A percentile compares a stretch with the other conserved stretches of the same genome.
These are phyloP conservation scores for Edhazardia aedis DNA, from an alignment of 371 early-diverging fungal genomes.

Conservation along the genomic window DNA sequence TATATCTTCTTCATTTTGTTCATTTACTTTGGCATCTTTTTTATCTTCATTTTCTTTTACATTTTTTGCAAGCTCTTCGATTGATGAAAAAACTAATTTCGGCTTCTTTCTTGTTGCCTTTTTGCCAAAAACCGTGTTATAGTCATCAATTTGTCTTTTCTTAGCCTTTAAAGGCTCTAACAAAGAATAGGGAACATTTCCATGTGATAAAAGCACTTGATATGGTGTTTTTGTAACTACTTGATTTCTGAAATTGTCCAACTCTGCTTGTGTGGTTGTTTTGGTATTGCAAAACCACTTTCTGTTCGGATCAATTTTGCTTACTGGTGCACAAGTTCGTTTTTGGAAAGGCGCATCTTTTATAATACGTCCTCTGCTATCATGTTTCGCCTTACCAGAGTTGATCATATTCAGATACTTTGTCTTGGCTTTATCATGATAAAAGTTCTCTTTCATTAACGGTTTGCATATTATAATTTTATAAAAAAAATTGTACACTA, in stretches of 20 bases:
- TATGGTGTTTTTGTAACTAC: constrained; percentile 55
- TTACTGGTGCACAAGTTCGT: constrained; percentile 52
- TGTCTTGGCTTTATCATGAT: not conserved
- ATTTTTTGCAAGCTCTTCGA: constrained; percentile 59
- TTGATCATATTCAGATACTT: not conserved
- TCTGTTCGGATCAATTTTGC: constrained; percentile 68
- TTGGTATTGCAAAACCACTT: constrained; percentile 88
- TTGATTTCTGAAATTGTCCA: constrained; percentile 56
- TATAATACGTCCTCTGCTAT: constrained; percentile 68
- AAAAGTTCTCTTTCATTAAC: too few species aligned
- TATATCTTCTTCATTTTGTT: constrained; percentile 49
- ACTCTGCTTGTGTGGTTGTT: constrained; percentile 54
- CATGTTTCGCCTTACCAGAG: constrained; percentile 51
- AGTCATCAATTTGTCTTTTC: constrained; percentile 53
- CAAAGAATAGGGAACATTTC: constrained; percentile 82
- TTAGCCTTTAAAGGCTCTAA: constrained; percentile 54
- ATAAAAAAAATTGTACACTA: too few species aligned
- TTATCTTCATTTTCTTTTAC: constrained; percentile 48
- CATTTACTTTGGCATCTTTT: constrained; percentile 2
- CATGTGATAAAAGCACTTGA: constrained; percentile 70
- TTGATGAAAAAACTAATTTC: constrained; percentile 52
- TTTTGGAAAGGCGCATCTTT: constrained; percentile 75
- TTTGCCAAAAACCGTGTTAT: constrained; percentile 67
- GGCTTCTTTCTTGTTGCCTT: constrained; percentile 79
- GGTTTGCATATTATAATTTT: too few species aligned